Conservation (phyloP, 805 yeast genomes). For the Saccharomycopsis fodiens region DNA sequence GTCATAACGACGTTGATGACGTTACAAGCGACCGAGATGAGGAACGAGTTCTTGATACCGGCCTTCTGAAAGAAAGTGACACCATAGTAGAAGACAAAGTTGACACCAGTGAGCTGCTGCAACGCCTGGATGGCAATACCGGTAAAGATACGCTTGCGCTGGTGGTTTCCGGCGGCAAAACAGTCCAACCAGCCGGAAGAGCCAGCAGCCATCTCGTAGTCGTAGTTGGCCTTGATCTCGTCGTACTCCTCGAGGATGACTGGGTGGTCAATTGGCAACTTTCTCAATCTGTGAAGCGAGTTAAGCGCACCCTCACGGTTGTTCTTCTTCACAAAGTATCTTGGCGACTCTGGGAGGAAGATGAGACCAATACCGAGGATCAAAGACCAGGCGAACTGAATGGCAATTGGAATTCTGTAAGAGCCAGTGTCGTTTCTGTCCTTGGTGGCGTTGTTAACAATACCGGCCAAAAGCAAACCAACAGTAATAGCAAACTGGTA, state of each 20-base stretch:
- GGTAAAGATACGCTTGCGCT: constrained; percentile 36
- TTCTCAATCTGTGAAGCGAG: constrained; percentile 48
- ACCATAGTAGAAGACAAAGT: constrained; percentile 65
- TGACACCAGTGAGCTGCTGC: constrained; percentile 68
- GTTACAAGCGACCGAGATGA: constrained; percentile 35
- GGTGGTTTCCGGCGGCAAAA: constrained; percentile 30
- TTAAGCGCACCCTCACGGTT: constrained; percentile 48
- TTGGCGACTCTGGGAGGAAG: constrained; percentile 70
- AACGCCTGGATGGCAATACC: constrained; percentile 39
- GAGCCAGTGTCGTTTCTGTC: constrained; percentile 44
- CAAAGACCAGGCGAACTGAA: constrained; percentile 66
- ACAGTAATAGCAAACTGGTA: constrained; percentile 70
- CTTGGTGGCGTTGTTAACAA: constrained; percentile 64
- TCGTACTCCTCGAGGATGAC: constrained; percentile 37
- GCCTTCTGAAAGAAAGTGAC: constrained; percentile 50
- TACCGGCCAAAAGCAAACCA: constrained; percentile 64
- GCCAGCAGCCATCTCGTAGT: constrained; percentile 31
- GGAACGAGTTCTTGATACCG: constrained; percentile 42
- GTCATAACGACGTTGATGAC: constrained; percentile 44
- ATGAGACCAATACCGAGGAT: constrained; percentile 54
- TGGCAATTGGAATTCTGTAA: constrained; percentile 67
- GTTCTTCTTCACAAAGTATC: constrained; percentile 56
- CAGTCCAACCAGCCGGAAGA: constrained; percentile 30
- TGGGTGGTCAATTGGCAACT: constrained; percentile 37
- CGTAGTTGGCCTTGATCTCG: constrained; percentile 43